A percentile compares a stretch with the other conserved stretches of the same genome.
phyloP scores from a whole-genome alignment of 2,329 filamentous ascomycete species.

The Lecanicillium sp. region DNA sequence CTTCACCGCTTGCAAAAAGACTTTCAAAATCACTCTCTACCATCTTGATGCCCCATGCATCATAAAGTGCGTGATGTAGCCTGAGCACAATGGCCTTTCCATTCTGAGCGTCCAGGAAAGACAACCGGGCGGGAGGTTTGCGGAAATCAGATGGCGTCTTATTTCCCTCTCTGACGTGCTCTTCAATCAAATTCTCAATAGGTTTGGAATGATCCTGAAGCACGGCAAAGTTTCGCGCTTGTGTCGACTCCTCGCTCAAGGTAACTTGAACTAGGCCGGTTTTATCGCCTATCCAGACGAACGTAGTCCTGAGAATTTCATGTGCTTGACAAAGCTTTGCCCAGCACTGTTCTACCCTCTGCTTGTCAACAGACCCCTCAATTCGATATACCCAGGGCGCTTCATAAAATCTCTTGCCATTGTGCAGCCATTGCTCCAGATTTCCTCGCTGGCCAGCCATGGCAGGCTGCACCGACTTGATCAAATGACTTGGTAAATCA shows the following conservation, averaged over 20 bases:
- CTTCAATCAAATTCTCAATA: slow-evolving; percentile 2
- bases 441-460: slow-evolving; percentile 14
- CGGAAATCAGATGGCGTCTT: slow-evolving; percentile 10
- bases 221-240: neutral
- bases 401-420: slow-evolving; percentile 17
- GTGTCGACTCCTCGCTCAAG: slow-evolving; percentile 2
- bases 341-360: slow-evolving; percentile 6
- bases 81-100: slow-evolving; percentile 15
- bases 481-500: neutral
- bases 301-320: slow-evolving; percentile 10
- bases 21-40: slow-evolving; percentile 13
- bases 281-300: slow-evolving; percentile 1
- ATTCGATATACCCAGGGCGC: slow-evolving; percentile 17
- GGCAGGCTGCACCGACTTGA: slow-evolving; percentile 12
- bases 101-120: slow-evolving; percentile 12
- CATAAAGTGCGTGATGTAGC: slow-evolving; percentile 16
- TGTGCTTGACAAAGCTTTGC: slow-evolving; percentile 8
- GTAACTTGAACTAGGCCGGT: slow-evolving; percentile 9
- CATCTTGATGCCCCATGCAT: slow-evolving; percentile 19
- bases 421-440: slow-evolving; percentile 15
- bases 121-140: slow-evolving; percentile 11
- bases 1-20: too few species aligned
- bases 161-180: slow-evolving; percentile 10
- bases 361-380: slow-evolving; percentile 8
- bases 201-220: slow-evolving; percentile 1